phyloP scores from a whole-genome alignment of 805 yeast species.

The Saccharomycopsis oosterbeekiorum region DNA sequence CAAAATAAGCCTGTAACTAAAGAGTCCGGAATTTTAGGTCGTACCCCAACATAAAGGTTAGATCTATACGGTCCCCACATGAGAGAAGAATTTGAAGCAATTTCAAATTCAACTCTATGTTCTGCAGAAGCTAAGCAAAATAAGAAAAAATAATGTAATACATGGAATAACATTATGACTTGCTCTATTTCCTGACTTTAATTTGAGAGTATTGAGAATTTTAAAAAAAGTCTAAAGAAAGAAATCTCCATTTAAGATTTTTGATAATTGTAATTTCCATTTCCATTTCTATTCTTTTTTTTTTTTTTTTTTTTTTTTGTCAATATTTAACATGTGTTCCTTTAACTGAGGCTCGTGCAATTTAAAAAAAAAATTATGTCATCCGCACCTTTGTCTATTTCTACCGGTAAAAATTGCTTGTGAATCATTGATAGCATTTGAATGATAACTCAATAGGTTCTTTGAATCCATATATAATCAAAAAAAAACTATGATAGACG shows the following conservation, averaged over 20 bases:
- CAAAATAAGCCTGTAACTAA: slow-evolving; percentile 78
- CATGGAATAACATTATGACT: background rate
- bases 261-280: background rate
- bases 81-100: slow-evolving; percentile 39
- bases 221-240: too few relatives aligned
- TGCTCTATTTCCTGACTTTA: background rate
- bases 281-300: background rate
- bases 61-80: slow-evolving; percentile 94
- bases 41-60: slow-evolving; percentile 73
- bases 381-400: background rate
- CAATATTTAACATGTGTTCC: background rate
- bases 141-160: background rate
- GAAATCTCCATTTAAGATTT: too few relatives aligned
- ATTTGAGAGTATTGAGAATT: background rate
- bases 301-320: background rate
- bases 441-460: too few relatives aligned
- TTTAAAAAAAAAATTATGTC: background rate
- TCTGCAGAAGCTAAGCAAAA: background rate
- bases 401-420: too few relatives aligned
- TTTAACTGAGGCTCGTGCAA: background rate
- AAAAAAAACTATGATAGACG: background rate
- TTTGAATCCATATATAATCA: too few relatives aligned
- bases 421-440: too few relatives aligned
- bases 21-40: slow-evolving; percentile 72
- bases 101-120: slow-evolving; percentile 21